phyloP scores from a whole-genome alignment of 192 early-diverging fungal species.

The Coemansia sp. region DNA sequence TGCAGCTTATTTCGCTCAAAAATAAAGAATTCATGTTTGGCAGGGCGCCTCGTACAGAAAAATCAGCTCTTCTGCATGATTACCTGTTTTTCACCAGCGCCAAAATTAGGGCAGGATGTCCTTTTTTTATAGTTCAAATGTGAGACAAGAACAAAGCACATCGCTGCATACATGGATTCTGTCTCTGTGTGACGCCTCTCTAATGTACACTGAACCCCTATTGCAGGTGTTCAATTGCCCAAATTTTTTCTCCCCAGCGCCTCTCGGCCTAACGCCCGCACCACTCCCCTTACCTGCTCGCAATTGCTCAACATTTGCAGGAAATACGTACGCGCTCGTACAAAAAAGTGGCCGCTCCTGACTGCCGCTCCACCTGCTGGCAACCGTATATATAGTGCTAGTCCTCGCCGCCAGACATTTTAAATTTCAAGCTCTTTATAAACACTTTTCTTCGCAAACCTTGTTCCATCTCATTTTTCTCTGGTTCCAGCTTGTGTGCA shows the following conservation, averaged over 20 bases:
- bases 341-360: not conserved
- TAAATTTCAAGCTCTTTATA: not conserved
- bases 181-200: conserved; percentile 8
- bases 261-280: not conserved
- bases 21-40: not conserved
- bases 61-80: not conserved
- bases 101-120: conserved; percentile 1
- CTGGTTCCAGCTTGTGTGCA: not conserved
- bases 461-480: not conserved
- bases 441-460: not conserved
- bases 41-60: not conserved
- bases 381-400: not conserved
- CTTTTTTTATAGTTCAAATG: conserved; percentile 4
- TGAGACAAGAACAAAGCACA: not conserved
- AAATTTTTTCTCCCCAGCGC: not conserved
- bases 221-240: not conserved
- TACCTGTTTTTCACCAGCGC: not conserved
- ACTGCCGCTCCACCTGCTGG: not conserved
- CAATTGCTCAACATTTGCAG: conserved; percentile 7
- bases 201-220: not conserved
- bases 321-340: not conserved
- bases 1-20: not conserved
- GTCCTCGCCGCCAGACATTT: not conserved
- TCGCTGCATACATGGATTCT: conserved; percentile 8
- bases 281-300: not conserved